phyloP scores from a whole-genome alignment of 192 early-diverging fungal genomes.

The Entophlyctis luteolus region DNA sequence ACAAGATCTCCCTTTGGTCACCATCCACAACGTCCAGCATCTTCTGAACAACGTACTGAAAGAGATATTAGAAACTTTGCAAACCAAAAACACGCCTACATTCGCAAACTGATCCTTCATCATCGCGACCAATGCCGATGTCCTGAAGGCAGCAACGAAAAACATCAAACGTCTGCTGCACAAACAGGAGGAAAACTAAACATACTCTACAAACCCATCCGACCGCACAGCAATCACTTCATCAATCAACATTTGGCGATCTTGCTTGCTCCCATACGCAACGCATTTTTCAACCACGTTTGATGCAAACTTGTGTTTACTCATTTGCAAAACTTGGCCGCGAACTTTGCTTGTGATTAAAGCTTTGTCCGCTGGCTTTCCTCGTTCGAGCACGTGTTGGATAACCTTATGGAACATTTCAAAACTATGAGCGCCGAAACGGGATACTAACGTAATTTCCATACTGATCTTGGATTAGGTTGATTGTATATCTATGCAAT shows the following conservation, averaged over 20 bases:
- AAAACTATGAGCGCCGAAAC: background rate
- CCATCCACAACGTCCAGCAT: conserved; percentile 97
- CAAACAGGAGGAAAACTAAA: conserved; percentile 7
- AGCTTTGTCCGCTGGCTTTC: conserved; percentile 81
- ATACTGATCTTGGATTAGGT: conserved; percentile 96
- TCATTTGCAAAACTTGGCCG: conserved; percentile 86
- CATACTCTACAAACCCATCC: conserved; percentile 63
- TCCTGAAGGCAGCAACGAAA: conserved; percentile 44
- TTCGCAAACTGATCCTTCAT: conserved; percentile 99
- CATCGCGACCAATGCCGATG: conserved; percentile 84
- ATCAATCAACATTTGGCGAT: conserved; percentile 86
- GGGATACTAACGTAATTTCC: conserved; percentile 72
- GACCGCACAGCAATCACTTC: conserved; percentile 82
- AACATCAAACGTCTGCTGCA: background rate
- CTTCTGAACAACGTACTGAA: conserved; percentile 92
- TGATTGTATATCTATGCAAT: conserved; percentile 85
- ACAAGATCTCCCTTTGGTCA: conserved; percentile 80
- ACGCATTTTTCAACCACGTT: conserved; percentile 99
- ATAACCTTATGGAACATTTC: conserved; percentile 57
- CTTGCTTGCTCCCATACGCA: conserved; percentile 79
- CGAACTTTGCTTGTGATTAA: conserved; percentile 84
- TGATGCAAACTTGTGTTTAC: conserved; percentile 98
- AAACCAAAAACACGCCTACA: background rate
- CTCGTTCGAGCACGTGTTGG: conserved; percentile 95
- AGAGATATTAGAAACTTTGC: background rate